phyloP scores from a whole-genome alignment of 257 asterid genomes.

The Scutellaria galericulata region DNA sequence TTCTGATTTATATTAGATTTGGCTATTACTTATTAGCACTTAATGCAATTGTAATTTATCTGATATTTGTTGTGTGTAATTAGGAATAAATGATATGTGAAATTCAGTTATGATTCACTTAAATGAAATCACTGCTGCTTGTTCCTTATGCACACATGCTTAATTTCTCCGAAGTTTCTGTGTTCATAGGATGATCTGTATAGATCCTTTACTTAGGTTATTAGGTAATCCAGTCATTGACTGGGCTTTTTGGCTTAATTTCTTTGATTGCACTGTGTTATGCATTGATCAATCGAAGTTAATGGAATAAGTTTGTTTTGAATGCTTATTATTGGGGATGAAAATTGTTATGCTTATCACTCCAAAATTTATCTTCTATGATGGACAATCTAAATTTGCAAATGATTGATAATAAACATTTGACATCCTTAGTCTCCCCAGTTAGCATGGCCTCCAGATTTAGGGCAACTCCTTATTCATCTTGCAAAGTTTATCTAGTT shows the following conservation, averaged over 20 bases:
- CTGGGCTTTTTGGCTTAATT: neutral
- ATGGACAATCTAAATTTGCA: neutral
- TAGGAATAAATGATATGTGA: neutral
- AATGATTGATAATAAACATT: neutral
- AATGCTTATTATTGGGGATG: neutral
- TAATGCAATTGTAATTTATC: neutral
- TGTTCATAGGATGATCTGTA: neutral
- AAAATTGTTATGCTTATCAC: neutral
- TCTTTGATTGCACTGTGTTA: neutral
- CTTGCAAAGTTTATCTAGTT: neutral
- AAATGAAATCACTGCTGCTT: neutral
- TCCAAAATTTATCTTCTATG: neutral
- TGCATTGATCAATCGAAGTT: neutral
- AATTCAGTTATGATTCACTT: neutral
- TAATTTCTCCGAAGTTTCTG: neutral
- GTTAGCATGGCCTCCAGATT: neutral
- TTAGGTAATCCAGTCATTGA: neutral
- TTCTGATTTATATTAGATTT: neutral
- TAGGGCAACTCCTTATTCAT: neutral
- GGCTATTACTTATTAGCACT: neutral
- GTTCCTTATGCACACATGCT: neutral
- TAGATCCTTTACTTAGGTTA: neutral
- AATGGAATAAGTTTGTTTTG: neutral
- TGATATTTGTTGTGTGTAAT: neutral
- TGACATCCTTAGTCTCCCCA: neutral